These are phyloP conservation scores for Suillus cothurnatus DNA, from an alignment of 768 basidiomycete genomes.

Conservation along the genomic window DNA sequence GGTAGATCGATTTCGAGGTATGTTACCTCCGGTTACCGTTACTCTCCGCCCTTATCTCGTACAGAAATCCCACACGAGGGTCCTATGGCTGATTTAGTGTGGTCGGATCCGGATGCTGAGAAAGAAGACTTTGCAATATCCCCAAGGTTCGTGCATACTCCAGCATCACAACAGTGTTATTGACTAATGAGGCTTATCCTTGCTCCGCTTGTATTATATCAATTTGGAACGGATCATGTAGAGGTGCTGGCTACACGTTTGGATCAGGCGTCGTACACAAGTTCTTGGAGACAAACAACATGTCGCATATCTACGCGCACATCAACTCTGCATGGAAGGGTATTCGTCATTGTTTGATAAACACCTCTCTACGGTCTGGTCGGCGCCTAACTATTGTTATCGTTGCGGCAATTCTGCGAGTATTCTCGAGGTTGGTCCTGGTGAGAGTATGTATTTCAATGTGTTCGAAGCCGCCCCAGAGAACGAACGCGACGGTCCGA, in stretches of 20 bases:
- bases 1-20: constrained; percentile 96
- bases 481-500: constrained; percentile 91
- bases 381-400: constrained; percentile 98
- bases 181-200: constrained; percentile 14
- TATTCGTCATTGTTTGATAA: constrained; percentile 97
- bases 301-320: constrained; percentile 98
- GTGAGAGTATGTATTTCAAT: constrained; percentile 88
- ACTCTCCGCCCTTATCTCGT: constrained; percentile 25
- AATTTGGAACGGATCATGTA: constrained; percentile 32
- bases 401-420: constrained; percentile 97
- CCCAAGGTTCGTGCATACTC: constrained; percentile 66
- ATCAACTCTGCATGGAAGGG: constrained; percentile 99
- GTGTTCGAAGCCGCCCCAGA: constrained; percentile 99
- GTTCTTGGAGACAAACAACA: constrained; percentile 93
- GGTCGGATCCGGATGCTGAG: constrained; percentile 99
- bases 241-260: constrained; percentile 98
- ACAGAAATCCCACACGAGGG: constrained; percentile 99
- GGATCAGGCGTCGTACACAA: constrained; percentile 98
- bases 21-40: constrained; percentile 22
- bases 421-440: constrained; percentile 94
- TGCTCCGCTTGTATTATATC: constrained; percentile 11
- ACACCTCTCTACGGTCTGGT: constrained; percentile 97
- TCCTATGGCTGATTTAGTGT: constrained; percentile 99
- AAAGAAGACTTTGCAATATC: constrained; percentile 99
- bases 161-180: constrained; percentile 11